A percentile compares a stretch with the other conserved stretches of the same genome.
Conservation (phyloP, 768 basidiomycete species). For the Leccinum fibrillosum region DNA sequence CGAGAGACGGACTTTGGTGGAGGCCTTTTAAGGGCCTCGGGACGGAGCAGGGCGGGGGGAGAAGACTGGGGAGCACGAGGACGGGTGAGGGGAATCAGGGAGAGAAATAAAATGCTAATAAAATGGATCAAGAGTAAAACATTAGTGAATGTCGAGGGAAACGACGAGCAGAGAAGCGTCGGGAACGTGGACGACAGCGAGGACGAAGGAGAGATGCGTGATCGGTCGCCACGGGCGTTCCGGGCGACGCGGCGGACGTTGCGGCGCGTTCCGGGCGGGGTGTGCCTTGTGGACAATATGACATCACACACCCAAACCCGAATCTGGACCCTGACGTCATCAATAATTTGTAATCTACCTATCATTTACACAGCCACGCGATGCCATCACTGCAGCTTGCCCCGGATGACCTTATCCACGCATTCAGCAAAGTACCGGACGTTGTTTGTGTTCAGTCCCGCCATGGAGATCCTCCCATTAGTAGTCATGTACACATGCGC, state of each 20-base stretch:
- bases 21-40: conserved; percentile 22
- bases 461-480: conserved; percentile 94
- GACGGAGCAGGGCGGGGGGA: conserved; percentile 25
- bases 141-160: conserved; percentile 14
- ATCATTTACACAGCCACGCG: conserved; percentile 17
- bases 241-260: conserved; percentile 19
- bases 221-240: conserved; percentile 18
- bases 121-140: conserved; percentile 7
- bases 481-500: conserved; percentile 82
- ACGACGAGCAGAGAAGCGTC: conserved; percentile 12
- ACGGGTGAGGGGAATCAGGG: conserved; percentile 19
- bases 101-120: neutral
- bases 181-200: conserved; percentile 23
- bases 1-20: conserved; percentile 22
- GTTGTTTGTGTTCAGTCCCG: conserved; percentile 80
- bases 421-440: conserved; percentile 69
- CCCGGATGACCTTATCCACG: conserved; percentile 66
- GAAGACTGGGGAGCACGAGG: conserved; percentile 29
- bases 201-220: conserved; percentile 10
- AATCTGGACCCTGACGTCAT: neutral
- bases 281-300: conserved; percentile 19
- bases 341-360: neutral
- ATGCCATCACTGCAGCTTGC: conserved; percentile 31
- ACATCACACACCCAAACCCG: neutral
- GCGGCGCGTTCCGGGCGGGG: conserved; percentile 25